Percentiles rank a stretch among this genome's conserved stretches.
phyloP scores from a whole-genome alignment of 306 rosid genomes.

The Pyrus communis region DNA sequence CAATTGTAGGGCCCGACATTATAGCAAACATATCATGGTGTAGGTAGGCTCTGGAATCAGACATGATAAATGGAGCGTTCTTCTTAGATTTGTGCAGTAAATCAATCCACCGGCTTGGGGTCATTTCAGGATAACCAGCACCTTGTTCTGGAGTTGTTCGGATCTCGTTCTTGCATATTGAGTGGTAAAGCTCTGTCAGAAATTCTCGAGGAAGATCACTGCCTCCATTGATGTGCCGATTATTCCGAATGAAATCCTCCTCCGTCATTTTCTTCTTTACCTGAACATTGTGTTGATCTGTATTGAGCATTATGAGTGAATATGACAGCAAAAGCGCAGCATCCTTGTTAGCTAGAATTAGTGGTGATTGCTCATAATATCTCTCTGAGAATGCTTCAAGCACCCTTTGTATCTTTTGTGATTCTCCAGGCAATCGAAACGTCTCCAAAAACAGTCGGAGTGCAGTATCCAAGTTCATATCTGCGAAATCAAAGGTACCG shows the following conservation, averaged over 20 bases:
- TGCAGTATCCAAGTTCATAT: slow-evolving; percentile 95
- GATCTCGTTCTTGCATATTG: slow-evolving; percentile 94
- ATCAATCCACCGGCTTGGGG: slow-evolving; percentile 93
- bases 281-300: slow-evolving; percentile 95
- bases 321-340: slow-evolving; percentile 91
- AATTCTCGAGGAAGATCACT: slow-evolving; percentile 87
- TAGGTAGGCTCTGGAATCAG: slow-evolving; percentile 83
- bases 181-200: slow-evolving; percentile 72
- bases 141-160: slow-evolving; percentile 95
- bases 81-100: slow-evolving; percentile 85
- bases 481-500: slow-evolving; percentile 93
- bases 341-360: slow-evolving; percentile 84
- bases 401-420: slow-evolving; percentile 97
- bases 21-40: slow-evolving; percentile 96
- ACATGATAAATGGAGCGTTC: slow-evolving; percentile 76
- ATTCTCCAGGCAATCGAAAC: slow-evolving; percentile 94
- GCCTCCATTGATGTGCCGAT: slow-evolving; percentile 91
- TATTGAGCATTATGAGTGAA: slow-evolving; percentile 87
- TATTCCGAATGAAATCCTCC: slow-evolving; percentile 87
- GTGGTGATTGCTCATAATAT: slow-evolving; percentile 92
- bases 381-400: slow-evolving; percentile 99
- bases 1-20: slow-evolving; percentile 97
- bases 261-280: slow-evolving; percentile 99
- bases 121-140: slow-evolving; percentile 90
- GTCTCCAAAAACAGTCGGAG: slow-evolving; percentile 90